These are phyloP conservation scores for Aspergillaceae sp. DNA, from an alignment of 2,329 filamentous ascomycete species.

Conservation along the genomic window DNA sequence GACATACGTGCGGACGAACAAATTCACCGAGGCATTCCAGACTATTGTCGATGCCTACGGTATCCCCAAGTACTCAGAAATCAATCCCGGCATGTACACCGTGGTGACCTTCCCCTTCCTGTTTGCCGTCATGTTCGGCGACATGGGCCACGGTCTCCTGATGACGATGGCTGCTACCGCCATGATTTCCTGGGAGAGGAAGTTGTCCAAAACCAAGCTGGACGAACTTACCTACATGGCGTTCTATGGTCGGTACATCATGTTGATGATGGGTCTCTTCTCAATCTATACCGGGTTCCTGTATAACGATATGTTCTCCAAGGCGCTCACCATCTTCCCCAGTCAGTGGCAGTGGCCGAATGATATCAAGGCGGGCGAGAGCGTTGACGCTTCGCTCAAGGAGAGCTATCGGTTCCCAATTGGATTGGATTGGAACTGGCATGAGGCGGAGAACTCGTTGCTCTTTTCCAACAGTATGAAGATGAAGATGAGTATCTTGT, in stretches of 20 bases:
- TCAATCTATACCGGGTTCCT: constrained; percentile 95
- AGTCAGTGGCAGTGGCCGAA: constrained; percentile 84
- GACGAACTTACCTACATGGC: constrained; percentile 98
- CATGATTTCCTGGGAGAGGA: constrained; percentile 96
- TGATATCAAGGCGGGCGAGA: constrained; percentile 55
- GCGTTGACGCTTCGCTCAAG: constrained; percentile 60
- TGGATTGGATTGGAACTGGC: constrained; percentile 93
- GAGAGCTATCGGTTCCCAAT: constrained; percentile 84
- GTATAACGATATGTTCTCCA: constrained; percentile 97
- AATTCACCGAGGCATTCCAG: constrained; percentile 96
- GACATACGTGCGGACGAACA: constrained; percentile 96
- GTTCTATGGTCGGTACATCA: constrained; percentile 97
- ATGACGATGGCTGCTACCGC: constrained; percentile 75
- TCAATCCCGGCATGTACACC: constrained; percentile 90
- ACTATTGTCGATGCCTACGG: constrained; percentile 99
- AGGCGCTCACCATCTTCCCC: constrained; percentile 77
- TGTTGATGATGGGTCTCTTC: constrained; percentile 94
- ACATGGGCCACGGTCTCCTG: constrained; percentile 85
- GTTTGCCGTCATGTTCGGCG: constrained; percentile 99
- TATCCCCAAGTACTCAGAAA: constrained; percentile 92
- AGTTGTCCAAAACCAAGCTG: constrained; percentile 72
- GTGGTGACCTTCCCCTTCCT: constrained; percentile 99
- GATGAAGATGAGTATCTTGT: constrained; percentile 98
- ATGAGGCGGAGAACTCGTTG: constrained; percentile 87
- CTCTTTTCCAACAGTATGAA: constrained; percentile 98